These are phyloP conservation scores for Candida suzukii DNA, from an alignment of 805 yeast genomes.

Conservation along the genomic window DNA sequence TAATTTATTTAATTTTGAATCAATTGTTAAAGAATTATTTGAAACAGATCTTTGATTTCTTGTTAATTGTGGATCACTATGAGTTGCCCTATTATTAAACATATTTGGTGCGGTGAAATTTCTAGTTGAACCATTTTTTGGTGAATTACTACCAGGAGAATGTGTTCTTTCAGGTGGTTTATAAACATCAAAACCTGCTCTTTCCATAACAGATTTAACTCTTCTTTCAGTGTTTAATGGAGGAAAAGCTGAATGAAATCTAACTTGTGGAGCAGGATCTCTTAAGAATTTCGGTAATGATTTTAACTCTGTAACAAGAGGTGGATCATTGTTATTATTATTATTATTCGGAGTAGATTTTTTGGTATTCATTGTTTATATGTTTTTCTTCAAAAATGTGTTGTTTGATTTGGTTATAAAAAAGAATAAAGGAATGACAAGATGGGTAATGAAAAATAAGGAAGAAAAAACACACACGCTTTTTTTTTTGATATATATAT, in stretches of 20 bases:
- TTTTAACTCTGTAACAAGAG: conserved; percentile 14
- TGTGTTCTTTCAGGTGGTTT: conserved; percentile 17
- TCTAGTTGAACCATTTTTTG: conserved; percentile 6
- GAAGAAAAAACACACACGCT: no score
- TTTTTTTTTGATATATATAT: no score
- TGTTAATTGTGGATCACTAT: not conserved
- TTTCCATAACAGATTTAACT: conserved; percentile 65
- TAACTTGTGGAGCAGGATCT: conserved; percentile 23
- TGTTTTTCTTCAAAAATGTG: no score
- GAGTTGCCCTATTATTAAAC: not conserved
- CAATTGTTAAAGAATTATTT: conserved; percentile 3
- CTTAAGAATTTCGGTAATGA: conserved; percentile 27
- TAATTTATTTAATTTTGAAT: conserved; percentile 1
- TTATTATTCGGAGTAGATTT: conserved; percentile 3
- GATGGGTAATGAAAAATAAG: no score
- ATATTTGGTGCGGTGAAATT: conserved; percentile 17
- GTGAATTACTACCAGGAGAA: conserved; percentile 4
- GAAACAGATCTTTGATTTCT: not conserved
- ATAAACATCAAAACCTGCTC: conserved; percentile 73
- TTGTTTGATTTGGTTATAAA: no score
- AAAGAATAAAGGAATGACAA: no score
- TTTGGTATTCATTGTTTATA: not conserved
- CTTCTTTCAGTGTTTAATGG: conserved; percentile 56
- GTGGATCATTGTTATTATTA: conserved; percentile 6
- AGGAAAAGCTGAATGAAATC: conserved; percentile 55